Conservation (phyloP, 2,329 filamentous ascomycete genomes). For the Alternaria triticimaculans region DNA sequence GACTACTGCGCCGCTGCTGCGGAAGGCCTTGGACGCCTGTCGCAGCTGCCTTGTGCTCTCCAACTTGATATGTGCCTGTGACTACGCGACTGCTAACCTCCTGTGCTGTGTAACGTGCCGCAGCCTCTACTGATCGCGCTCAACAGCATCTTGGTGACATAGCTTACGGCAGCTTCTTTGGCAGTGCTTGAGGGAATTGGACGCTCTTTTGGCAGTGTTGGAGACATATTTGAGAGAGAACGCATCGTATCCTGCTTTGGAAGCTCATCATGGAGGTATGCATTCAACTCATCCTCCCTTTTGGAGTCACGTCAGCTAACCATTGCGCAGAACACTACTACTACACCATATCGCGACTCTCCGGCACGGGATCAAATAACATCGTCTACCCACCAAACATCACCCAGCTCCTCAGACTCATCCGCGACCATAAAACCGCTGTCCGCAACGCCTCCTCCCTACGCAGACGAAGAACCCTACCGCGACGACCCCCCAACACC, state of each 20-base stretch:
- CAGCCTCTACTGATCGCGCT: slow-evolving; percentile 4
- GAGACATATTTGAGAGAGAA: not conserved
- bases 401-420: not conserved
- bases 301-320: not conserved
- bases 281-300: not conserved
- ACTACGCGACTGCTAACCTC: slow-evolving; percentile 8
- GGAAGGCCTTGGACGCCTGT: slow-evolving; percentile 8
- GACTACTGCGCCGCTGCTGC: slow-evolving; percentile 5
- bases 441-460: slow-evolving; percentile 6
- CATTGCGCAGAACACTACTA: slow-evolving; percentile 4
- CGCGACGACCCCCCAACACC: slow-evolving; percentile 13
- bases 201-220: not conserved
- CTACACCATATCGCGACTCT: not conserved
- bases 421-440: slow-evolving; percentile 6
- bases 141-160: not conserved
- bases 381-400: not conserved
- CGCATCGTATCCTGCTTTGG: not conserved
- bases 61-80: slow-evolving; percentile 5
- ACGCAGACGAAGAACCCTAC: slow-evolving; percentile 5
- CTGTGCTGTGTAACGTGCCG: slow-evolving; percentile 5
- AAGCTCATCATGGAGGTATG: slow-evolving; percentile 10
- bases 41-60: slow-evolving; percentile 6
- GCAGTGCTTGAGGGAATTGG: not conserved
- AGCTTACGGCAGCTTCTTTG: not conserved
- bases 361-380: not conserved